phyloP scores from a whole-genome alignment of 345 rosid genomes.

The Rhodamnia argentea region DNA sequence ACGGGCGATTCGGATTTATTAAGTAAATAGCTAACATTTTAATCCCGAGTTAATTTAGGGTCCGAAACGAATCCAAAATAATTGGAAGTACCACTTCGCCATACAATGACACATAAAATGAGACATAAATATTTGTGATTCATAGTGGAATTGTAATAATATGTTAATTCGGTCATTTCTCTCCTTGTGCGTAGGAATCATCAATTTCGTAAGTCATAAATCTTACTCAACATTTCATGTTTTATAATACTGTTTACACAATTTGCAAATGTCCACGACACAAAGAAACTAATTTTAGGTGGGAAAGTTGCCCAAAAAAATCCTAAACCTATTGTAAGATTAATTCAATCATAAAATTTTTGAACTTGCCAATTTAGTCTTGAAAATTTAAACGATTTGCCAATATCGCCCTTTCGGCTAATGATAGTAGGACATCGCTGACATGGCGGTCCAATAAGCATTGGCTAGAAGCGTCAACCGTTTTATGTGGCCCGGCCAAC shows the following conservation, averaged over 20 bases:
- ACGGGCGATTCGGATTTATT: neutral
- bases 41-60: neutral
- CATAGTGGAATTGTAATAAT: neutral
- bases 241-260: no score
- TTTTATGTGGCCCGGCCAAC: fast-evolving
- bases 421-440: neutral
- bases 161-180: no score
- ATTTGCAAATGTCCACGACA: no score
- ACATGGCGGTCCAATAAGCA: neutral
- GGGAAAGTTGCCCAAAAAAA: no score
- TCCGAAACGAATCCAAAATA: neutral
- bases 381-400: neutral
- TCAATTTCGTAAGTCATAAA: no score
- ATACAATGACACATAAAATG: neutral
- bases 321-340: no score
- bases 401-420: neutral
- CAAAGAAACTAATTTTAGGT: no score
- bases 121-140: neutral
- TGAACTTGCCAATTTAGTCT: neutral
- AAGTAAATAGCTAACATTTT: neutral
- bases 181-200: no score
- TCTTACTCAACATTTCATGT: no score
- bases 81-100: neutral
- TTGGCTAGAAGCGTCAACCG: fast-evolving
- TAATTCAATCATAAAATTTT: no score